Evolutionary conservation across 75 land plant genomes (phyloP).

Genomic region (Cupressus sempervirens): DNA sequence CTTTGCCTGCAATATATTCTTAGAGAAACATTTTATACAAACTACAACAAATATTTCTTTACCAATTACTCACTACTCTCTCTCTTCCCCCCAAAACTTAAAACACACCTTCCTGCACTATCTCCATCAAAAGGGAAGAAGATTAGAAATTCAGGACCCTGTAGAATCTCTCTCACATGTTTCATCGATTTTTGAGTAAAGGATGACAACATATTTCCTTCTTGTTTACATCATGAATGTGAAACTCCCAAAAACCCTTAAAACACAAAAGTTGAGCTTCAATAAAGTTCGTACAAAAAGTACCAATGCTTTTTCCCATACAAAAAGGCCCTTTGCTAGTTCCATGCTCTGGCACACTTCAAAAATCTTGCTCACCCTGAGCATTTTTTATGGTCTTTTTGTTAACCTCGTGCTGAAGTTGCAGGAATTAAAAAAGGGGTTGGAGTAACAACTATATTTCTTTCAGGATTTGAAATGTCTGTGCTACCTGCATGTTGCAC

Average conservation of each 20-base stretch:
- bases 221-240: not conserved
- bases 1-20: not conserved
- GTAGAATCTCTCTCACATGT: not conserved
- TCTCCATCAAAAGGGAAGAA: not conserved
- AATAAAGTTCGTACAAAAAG: not conserved
- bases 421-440: slow-evolving; percentile 4
- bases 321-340: not conserved
- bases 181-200: not conserved
- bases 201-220: not conserved
- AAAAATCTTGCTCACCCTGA: not conserved
- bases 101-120: not conserved
- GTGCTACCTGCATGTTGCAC: slow-evolving; percentile 70
- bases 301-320: not conserved
- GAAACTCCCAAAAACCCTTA: not conserved
- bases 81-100: not conserved
- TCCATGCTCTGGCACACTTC: not conserved
- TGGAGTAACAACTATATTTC: slow-evolving; percentile 57
- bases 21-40: not conserved
- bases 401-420: slow-evolving; percentile 7
- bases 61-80: not conserved
- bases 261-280: not conserved
- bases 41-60: not conserved
- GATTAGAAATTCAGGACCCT: not conserved
- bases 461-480: slow-evolving; percentile 57
- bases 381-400: not conserved